Evolutionary conservation across 192 early-diverging fungal genomes (phyloP).

Genomic region (Linnemannia schmuckeri): DNA sequence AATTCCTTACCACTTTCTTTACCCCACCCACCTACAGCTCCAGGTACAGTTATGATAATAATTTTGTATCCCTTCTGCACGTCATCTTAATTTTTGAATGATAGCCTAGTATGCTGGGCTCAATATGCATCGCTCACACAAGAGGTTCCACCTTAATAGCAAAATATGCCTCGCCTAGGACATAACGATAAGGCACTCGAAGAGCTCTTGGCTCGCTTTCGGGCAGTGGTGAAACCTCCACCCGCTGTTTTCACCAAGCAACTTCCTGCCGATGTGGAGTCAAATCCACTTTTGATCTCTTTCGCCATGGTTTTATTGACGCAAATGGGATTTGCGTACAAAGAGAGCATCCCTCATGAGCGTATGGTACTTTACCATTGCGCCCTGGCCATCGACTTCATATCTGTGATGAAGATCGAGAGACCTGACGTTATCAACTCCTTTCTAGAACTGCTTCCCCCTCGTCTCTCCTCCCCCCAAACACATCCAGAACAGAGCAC

Average conservation of each 20-base stretch:
- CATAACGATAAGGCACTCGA: neutral
- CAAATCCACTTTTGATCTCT: neutral
- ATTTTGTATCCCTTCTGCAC: neutral
- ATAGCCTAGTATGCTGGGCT: neutral
- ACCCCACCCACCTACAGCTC: neutral
- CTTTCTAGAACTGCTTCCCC: too few relatives aligned
- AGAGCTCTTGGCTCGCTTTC: neutral
- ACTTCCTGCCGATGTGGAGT: slow-evolving; percentile 23
- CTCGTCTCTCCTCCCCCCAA: neutral
- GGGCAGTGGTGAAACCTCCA: neutral
- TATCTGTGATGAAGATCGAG: slow-evolving; percentile 21
- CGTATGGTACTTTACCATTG: neutral
- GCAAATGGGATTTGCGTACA: neutral
- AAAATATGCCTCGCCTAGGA: neutral
- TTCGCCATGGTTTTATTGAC: neutral
- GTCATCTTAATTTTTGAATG: neutral
- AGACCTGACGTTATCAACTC: slow-evolving; percentile 15
- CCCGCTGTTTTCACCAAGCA: slow-evolving; percentile 1
- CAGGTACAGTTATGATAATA: neutral
- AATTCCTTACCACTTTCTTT: neutral
- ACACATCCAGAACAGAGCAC: neutral
- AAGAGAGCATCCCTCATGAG: neutral
- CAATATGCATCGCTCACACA: neutral
- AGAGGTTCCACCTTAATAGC: neutral
- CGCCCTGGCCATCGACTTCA: slow-evolving; percentile 16